These are phyloP conservation scores for Gossypium rotundifolium DNA, from an alignment of 345 rosid species.

Conservation along the genomic window DNA sequence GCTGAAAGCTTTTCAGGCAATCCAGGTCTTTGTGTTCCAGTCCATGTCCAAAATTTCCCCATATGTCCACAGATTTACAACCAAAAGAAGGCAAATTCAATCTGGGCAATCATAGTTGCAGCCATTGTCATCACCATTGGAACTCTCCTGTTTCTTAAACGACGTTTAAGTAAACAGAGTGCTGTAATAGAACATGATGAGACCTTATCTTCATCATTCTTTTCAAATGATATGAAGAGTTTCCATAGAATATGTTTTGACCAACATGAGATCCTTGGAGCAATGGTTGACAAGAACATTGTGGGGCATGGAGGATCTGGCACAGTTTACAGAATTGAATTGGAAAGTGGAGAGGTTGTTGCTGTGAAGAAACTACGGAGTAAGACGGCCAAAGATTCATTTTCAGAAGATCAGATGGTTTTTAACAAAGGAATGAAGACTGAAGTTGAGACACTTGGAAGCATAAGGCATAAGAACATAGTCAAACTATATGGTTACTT, in stretches of 20 bases:
- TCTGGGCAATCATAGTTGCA: slow-evolving; percentile 60
- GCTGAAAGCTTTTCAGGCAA: slow-evolving; percentile 80
- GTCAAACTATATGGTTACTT: slow-evolving; percentile 76
- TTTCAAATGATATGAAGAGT: slow-evolving; percentile 68
- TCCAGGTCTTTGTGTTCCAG: slow-evolving; percentile 73
- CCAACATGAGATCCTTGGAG: slow-evolving; percentile 61
- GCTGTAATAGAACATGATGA: slow-evolving; percentile 54
- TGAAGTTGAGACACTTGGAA: slow-evolving; percentile 85
- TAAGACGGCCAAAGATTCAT: slow-evolving; percentile 43
- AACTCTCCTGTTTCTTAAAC: slow-evolving; percentile 52
- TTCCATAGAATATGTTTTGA: slow-evolving; percentile 76
- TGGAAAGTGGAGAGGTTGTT: slow-evolving; percentile 59
- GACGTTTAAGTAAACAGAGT: slow-evolving; percentile 40
- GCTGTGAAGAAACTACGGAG: slow-evolving; percentile 90
- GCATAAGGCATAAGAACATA: slow-evolving; percentile 81
- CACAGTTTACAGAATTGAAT: slow-evolving; percentile 61
- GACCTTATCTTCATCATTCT: slow-evolving; percentile 51
- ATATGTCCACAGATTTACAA: slow-evolving; percentile 41
- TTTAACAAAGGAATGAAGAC: slow-evolving; percentile 63
- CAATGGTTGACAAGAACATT: slow-evolving; percentile 72
- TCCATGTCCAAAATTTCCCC: slow-evolving; percentile 43
- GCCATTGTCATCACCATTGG: slow-evolving; percentile 46
- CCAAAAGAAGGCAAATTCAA: slow-evolving; percentile 45
- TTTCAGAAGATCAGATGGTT: slow-evolving; percentile 40
- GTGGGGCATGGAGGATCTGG: slow-evolving; percentile 93